Evolutionary conservation across 129 eudicot genomes (phyloP), one percentile per base, ranked within the genome.

Genomic region (Kitagawia praeruptora): DNA sequence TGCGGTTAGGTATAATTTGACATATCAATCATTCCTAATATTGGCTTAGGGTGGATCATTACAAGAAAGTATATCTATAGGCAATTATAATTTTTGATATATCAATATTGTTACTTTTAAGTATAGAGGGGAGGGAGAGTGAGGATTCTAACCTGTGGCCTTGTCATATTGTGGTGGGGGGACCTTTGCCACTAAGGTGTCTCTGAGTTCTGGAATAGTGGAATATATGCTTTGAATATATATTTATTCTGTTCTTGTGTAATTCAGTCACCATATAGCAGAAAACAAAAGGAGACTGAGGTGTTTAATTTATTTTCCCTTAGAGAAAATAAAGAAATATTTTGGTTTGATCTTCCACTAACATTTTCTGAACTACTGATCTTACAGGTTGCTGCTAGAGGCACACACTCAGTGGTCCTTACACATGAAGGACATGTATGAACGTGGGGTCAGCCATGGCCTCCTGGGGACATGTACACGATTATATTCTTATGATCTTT

Each of bases 371-470:
- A 18, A 75, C 54, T 82, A 80, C 64, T 74, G 78, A 73, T 76
- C 45, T 75, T 49, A 76, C 84, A 96, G 99, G 99, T 96, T 38
- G 99, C 99, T 86, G 97, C 99, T 47, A 98, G 99, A 38, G 99
- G 99, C 56, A 96, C 99, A 58, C 99, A 96, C 75, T 96, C 99
- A 19, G 99, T 90, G 56, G 97, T 96, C 63, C 96, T 96, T 37
- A 96, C 99, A 80, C 89, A 81, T 28, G 99, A 90, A 82, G 99
- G 99, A 83, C 97, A 90, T 75, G 97, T 96, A 53, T 96, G 99
- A 98, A 90, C 99, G 44, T 96, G 99, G 99, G 99, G 99, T 75
- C 99, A 96, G 85, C 99, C 99, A 58, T 96, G 99, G 99, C 99
- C 99, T 28, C 99, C 99, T 56, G 99, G 99, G 11, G 99, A 96